phyloP scores from a whole-genome alignment of 495 filamentous ascomycete species.

The Hyaloscypha variabilis region DNA sequence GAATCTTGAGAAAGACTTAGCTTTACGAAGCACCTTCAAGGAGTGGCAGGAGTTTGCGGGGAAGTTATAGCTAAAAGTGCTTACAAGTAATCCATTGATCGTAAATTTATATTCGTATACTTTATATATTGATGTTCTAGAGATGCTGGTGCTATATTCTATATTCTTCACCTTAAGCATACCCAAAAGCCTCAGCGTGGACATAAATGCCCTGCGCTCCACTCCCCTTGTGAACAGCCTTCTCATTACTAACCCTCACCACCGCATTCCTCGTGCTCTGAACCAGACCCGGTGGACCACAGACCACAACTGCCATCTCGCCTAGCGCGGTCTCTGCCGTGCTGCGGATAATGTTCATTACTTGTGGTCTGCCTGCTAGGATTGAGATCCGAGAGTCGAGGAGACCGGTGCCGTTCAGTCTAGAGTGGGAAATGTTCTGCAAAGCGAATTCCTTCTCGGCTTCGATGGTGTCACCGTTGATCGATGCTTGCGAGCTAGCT shows the following conservation, averaged over 20 bases:
- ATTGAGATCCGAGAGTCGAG: slow-evolving; percentile 5
- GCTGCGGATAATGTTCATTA: slow-evolving; percentile 30
- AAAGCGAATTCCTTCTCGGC: not conserved
- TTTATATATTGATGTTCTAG: too few species aligned
- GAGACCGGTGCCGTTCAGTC: not conserved
- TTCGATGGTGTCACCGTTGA: not conserved
- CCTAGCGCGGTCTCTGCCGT: slow-evolving; percentile 30
- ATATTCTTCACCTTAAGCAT: too few species aligned
- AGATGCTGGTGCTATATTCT: too few species aligned
- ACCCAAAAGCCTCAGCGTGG: slow-evolving; percentile 43
- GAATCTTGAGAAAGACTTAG: too few species aligned
- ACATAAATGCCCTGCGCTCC: slow-evolving; percentile 74
- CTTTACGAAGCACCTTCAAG: too few species aligned
- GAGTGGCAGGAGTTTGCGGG: too few species aligned
- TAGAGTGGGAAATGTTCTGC: too few species aligned
- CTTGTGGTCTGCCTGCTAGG: slow-evolving; percentile 17
- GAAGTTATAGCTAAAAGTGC: too few species aligned
- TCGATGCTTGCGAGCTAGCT: slow-evolving; percentile 11
- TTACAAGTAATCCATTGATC: too few species aligned
- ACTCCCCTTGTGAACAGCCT: slow-evolving; percentile 87
- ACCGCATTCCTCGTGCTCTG: slow-evolving; percentile 67
- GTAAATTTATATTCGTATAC: too few species aligned
- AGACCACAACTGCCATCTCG: slow-evolving; percentile 71
- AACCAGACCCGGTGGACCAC: slow-evolving; percentile 70
- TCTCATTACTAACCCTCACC: slow-evolving; percentile 75